A percentile compares a stretch with the other conserved stretches of the same genome.
These are phyloP conservation scores for Polytrichum commune DNA, from an alignment of 225 moss, liverwort and hornwort species.

Conservation along the genomic window DNA sequence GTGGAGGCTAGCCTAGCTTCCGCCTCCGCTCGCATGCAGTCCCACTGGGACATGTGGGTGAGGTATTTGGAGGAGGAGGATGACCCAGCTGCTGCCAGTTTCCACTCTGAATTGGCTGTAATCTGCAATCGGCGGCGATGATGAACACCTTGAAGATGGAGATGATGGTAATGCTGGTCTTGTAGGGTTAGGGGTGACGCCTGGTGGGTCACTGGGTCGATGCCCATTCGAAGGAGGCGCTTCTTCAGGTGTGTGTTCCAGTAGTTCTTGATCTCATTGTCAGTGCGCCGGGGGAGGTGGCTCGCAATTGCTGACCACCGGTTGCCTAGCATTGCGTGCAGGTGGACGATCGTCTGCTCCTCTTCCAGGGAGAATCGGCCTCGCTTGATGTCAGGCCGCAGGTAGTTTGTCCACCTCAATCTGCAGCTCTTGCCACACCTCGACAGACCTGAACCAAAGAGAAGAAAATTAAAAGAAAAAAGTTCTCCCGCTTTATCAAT, in stretches of 20 bases:
- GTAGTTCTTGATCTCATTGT: conserved; percentile 97
- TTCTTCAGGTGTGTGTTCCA: conserved; percentile 97
- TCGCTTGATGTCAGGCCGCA: conserved; percentile 52
- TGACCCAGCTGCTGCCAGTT: no score
- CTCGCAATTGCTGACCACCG: conserved; percentile 96
- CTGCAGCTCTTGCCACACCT: conserved; percentile 63
- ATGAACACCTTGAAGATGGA: conserved; percentile 17
- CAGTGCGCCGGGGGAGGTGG: conserved; percentile 81
- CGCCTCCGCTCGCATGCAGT: conserved; percentile 76
- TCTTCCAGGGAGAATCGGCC: conserved; percentile 46
- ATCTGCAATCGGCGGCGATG: conserved; percentile 31
- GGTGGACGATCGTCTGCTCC: conserved; percentile 53
- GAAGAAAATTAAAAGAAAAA: no score
- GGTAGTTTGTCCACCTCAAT: conserved; percentile 53
- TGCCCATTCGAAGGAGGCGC: conserved; percentile 25
- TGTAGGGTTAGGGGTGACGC: conserved; percentile 40
- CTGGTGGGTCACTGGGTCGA: conserved; percentile 29
- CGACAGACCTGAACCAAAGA: conserved; percentile 29
- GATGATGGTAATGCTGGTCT: conserved; percentile 5
- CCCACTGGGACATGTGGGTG: conserved; percentile 79
- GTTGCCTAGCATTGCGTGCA: background rate
- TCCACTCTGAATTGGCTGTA: no score
- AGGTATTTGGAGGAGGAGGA: conserved; percentile 32
- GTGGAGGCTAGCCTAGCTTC: conserved; percentile 47
- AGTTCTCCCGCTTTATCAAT: no score